Conservation (phyloP, 257 asterid genomes). For the Anisodus acutangulus region DNA sequence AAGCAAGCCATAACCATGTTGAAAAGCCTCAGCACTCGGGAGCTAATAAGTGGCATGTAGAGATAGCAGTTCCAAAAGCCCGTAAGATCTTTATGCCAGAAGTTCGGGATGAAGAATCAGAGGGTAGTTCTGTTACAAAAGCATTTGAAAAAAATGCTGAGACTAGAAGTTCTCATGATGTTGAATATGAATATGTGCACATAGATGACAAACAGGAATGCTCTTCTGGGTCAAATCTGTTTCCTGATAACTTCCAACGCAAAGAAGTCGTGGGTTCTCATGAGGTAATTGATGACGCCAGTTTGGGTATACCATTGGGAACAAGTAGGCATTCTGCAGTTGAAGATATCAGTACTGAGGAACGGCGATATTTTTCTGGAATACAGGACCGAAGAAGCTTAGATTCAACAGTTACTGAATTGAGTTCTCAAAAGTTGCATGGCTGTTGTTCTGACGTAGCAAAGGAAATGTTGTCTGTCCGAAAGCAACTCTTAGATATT, state of each 20-base stretch:
- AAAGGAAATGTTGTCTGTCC: slow-evolving; percentile 62
- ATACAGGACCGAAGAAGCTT: slow-evolving; percentile 72
- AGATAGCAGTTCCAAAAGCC: slow-evolving; percentile 74
- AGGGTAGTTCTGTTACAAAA: slow-evolving; percentile 71
- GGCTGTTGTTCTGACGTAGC: slow-evolving; percentile 70
- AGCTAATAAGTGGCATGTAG: slow-evolving; percentile 75
- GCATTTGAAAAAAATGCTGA: slow-evolving; percentile 56
- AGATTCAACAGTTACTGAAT: slow-evolving; percentile 82
- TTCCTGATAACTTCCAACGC: slow-evolving; percentile 59
- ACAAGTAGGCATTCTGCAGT: slow-evolving; percentile 60
- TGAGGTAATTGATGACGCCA: slow-evolving; percentile 56
- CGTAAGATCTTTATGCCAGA: slow-evolving; percentile 49
- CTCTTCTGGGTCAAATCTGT: slow-evolving; percentile 69
- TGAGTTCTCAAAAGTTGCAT: slow-evolving; percentile 55
- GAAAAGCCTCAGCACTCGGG: slow-evolving; percentile 66
- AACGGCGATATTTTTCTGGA: slow-evolving; percentile 60
- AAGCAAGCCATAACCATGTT: slow-evolving; percentile 48
- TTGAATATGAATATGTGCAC: slow-evolving; percentile 63
- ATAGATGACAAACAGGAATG: slow-evolving; percentile 75
- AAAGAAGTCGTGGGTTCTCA: slow-evolving; percentile 48
- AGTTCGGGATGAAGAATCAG: slow-evolving; percentile 66
- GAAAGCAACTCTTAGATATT: slow-evolving; percentile 82
- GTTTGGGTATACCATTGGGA: slow-evolving; percentile 63
- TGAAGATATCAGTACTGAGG: slow-evolving; percentile 69
- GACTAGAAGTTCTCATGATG: slow-evolving; percentile 51